Percentiles rank a stretch among this genome's conserved stretches.
Conservation (phyloP, 345 rosid genomes). For the Cardamine resedifolia region DNA sequence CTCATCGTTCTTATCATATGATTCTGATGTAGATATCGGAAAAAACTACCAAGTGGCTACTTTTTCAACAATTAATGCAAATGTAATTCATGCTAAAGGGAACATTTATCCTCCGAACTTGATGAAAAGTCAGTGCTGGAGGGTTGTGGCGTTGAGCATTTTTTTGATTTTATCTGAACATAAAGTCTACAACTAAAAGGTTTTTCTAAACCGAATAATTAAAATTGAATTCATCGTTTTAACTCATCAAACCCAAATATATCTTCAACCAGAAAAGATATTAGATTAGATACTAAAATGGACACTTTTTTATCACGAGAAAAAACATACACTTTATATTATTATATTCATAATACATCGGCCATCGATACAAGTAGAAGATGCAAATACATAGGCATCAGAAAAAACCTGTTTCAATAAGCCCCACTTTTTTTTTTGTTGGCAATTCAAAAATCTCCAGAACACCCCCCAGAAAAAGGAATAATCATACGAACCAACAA, state of each 20-base stretch:
- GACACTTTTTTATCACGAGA: too few relatives aligned
- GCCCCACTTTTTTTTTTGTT: too few relatives aligned
- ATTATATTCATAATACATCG: too few relatives aligned
- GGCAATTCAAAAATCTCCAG: too few relatives aligned
- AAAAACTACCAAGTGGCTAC: neutral
- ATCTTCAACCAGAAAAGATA: too few relatives aligned
- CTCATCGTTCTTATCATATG: conserved; percentile 29
- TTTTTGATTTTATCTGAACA: neutral
- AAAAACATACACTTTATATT: too few relatives aligned
- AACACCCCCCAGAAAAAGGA: too few relatives aligned
- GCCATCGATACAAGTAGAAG: too few relatives aligned
- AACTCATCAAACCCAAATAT: neutral
- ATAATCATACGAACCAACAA: neutral
- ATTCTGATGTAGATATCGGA: neutral
- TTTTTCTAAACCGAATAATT: neutral
- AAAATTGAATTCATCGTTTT: neutral
- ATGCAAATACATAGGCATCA: too few relatives aligned
- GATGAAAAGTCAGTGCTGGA: neutral
- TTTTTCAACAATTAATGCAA: neutral
- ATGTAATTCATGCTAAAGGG: neutral
- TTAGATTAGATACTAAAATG: too few relatives aligned
- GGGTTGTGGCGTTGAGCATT: neutral
- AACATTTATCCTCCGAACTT: neutral
- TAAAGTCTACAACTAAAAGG: neutral
- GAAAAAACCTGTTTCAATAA: too few relatives aligned